A percentile compares a stretch with the other conserved stretches of the same genome.
phyloP scores from a whole-genome alignment of 202 grass and related monocot species.

The Elaeis oleifera region DNA sequence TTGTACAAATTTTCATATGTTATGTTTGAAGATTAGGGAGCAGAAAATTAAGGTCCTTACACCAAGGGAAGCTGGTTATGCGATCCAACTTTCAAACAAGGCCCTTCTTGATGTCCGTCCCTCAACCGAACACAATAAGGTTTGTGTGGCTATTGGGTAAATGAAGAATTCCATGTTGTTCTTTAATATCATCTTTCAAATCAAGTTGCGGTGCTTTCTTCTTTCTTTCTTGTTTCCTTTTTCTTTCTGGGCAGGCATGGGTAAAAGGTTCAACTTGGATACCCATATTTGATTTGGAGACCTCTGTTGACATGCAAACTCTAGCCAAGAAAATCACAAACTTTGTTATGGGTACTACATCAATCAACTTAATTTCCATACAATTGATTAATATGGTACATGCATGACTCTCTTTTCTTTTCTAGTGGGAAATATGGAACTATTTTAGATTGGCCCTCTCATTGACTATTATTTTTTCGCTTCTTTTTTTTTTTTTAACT shows the following conservation, averaged over 20 bases:
- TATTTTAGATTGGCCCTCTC: no score
- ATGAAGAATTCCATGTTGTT: neutral
- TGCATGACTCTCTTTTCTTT: no score
- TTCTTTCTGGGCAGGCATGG: slow-evolving; percentile 50
- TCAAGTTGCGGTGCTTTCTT: neutral
- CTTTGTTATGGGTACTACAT: slow-evolving; percentile 73
- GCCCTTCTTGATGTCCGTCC: slow-evolving; percentile 86
- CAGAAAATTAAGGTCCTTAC: slow-evolving; percentile 87
- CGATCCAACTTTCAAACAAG: slow-evolving; percentile 81
- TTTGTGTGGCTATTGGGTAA: slow-evolving; percentile 14
- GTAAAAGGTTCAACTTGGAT: slow-evolving; percentile 95
- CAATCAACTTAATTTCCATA: no score
- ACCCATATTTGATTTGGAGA: slow-evolving; percentile 83
- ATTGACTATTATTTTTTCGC: no score
- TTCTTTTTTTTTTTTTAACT: no score
- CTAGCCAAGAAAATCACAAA: slow-evolving; percentile 72
- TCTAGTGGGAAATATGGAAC: no score
- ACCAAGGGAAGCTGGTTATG: slow-evolving; percentile 90
- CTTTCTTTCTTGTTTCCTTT: neutral
- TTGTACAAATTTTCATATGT: no score
- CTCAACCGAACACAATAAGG: slow-evolving; percentile 76
- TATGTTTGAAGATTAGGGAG: slow-evolving; percentile 76
- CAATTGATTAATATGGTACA: no score
- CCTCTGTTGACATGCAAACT: slow-evolving; percentile 35
- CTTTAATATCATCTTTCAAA: neutral